These are phyloP conservation scores for Pseudogymnoascus sp. DNA, from an alignment of 2,329 filamentous ascomycete genomes.

Conservation along the genomic window DNA sequence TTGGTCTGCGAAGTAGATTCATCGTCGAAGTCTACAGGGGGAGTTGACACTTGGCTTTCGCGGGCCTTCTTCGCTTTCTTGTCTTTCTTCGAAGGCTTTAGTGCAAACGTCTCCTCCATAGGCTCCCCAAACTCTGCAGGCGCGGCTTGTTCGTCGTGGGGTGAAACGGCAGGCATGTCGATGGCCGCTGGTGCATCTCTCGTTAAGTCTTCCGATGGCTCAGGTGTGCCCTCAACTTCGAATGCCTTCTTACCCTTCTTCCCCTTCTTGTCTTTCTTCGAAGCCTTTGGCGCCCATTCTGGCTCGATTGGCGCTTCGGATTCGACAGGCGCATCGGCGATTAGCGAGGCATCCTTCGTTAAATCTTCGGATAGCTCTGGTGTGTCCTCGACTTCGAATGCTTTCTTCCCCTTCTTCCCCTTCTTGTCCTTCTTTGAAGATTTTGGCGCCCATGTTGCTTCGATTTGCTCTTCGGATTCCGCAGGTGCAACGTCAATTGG, in stretches of 20 bases:
- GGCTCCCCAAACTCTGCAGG: neutral
- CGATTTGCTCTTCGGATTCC: slow-evolving; percentile 16
- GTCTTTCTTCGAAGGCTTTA: slow-evolving; percentile 27
- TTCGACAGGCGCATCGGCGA: neutral
- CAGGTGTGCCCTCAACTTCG: neutral
- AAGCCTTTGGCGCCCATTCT: neutral
- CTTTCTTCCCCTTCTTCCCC: slow-evolving; percentile 18
- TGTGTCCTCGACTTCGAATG: neutral
- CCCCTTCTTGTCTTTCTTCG: slow-evolving; percentile 20
- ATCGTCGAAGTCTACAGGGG: neutral
- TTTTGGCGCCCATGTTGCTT: slow-evolving; percentile 18
- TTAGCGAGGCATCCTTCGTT: slow-evolving; percentile 6
- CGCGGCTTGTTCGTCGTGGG: neutral
- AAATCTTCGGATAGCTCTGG: neutral
- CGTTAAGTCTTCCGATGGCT: neutral
- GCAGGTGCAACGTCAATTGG: neutral
- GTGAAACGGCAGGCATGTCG: neutral
- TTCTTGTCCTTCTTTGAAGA: slow-evolving; percentile 33
- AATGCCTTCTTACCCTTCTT: slow-evolving; percentile 26
- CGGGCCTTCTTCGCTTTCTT: slow-evolving; percentile 33
- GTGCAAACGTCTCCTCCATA: neutral
- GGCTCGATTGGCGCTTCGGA: neutral
- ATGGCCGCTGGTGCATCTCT: neutral
- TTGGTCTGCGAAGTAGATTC: neutral
- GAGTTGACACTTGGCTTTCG: neutral